These are phyloP conservation scores for Curvularia lunata DNA, from an alignment of 2,329 filamentous ascomycete species.

Conservation along the genomic window DNA sequence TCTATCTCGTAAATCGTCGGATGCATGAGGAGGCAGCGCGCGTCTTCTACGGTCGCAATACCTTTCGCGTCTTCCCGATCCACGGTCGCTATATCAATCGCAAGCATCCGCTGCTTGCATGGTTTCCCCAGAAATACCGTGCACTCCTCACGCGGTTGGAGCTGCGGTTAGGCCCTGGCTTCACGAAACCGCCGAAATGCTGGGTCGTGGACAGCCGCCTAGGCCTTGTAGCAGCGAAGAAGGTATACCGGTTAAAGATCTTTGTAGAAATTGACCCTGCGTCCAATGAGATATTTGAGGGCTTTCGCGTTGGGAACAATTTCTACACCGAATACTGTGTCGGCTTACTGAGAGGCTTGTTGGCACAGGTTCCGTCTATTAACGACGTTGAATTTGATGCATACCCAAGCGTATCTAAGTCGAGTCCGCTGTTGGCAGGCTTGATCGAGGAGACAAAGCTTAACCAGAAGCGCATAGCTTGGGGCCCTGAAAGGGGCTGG, in stretches of 20 bases:
- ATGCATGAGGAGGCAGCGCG: slow-evolving; percentile 60
- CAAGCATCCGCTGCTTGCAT: slow-evolving; percentile 72
- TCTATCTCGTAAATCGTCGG: slow-evolving; percentile 67
- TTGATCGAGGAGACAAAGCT: slow-evolving; percentile 61
- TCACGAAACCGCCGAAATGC: slow-evolving; percentile 70
- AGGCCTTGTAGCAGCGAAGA: slow-evolving; percentile 67
- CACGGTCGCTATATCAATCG: slow-evolving; percentile 70
- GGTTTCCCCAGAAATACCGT: slow-evolving; percentile 67
- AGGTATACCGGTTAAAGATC: slow-evolving; percentile 66
- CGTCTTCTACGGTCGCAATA: slow-evolving; percentile 59
- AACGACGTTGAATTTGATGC: slow-evolving; percentile 72
- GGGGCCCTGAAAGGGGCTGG: slow-evolving; percentile 74
- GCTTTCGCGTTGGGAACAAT: slow-evolving; percentile 68
- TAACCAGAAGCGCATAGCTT: slow-evolving; percentile 63
- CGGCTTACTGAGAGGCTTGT: slow-evolving; percentile 62
- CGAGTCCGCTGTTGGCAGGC: slow-evolving; percentile 67
- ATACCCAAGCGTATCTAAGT: slow-evolving; percentile 68
- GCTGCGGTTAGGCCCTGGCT: slow-evolving; percentile 74
- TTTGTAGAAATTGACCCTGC: slow-evolving; percentile 76
- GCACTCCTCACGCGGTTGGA: slow-evolving; percentile 68
- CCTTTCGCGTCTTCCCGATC: slow-evolving; percentile 60
- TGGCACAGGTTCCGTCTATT: slow-evolving; percentile 64
- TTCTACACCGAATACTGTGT: slow-evolving; percentile 74
- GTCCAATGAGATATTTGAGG: slow-evolving; percentile 67
- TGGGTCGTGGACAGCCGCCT: slow-evolving; percentile 72